Percentiles rank a stretch among this genome's conserved stretches.
Conservation (phyloP, 805 yeast genomes). For the Candida stauntonica region DNA sequence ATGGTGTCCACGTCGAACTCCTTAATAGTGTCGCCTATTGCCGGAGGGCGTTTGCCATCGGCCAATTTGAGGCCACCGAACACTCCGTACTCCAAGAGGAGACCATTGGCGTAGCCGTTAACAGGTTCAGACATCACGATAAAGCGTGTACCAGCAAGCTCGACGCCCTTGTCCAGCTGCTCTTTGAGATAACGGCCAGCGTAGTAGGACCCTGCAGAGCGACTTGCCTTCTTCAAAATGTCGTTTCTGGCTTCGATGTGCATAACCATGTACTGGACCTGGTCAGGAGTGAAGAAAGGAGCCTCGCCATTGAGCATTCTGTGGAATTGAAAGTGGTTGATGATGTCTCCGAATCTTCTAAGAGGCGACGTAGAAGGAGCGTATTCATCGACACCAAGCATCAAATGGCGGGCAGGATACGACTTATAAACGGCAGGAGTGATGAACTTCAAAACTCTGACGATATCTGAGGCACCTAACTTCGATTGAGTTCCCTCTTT, state of each 20-base stretch:
- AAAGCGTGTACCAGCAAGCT: slow-evolving; percentile 21
- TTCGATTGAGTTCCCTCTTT: slow-evolving; percentile 7
- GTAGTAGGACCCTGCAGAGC: slow-evolving; percentile 34
- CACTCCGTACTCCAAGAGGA: slow-evolving; percentile 29
- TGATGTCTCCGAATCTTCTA: slow-evolving; percentile 73
- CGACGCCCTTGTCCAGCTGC: slow-evolving; percentile 8
- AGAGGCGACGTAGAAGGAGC: slow-evolving; percentile 86
- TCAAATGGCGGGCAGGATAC: slow-evolving; percentile 46
- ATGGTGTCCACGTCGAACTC: slow-evolving; percentile 37
- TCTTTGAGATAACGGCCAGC: slow-evolving; percentile 28
- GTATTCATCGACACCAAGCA: slow-evolving; percentile 60
- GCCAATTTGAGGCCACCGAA: slow-evolving; percentile 29
- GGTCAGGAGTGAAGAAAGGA: slow-evolving; percentile 29
- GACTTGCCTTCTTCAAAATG: slow-evolving; percentile 30
- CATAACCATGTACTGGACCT: slow-evolving; percentile 35
- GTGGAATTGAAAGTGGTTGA: slow-evolving; percentile 76
- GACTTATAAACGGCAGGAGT: slow-evolving; percentile 50
- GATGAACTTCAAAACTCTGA: slow-evolving; percentile 41
- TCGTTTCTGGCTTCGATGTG: slow-evolving; percentile 44
- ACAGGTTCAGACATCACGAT: slow-evolving; percentile 40
- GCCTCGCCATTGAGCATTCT: slow-evolving; percentile 31
- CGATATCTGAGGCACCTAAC: slow-evolving; percentile 34
- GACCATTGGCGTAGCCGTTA: slow-evolving; percentile 32
- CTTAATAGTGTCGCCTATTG: slow-evolving; percentile 40
- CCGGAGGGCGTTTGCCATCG: slow-evolving; percentile 28